Evolutionary conservation across 2,329 filamentous ascomycete genomes (phyloP), one percentile per base, ranked within the genome.

Genomic region (Coniochaeta ligniaria): DNA sequence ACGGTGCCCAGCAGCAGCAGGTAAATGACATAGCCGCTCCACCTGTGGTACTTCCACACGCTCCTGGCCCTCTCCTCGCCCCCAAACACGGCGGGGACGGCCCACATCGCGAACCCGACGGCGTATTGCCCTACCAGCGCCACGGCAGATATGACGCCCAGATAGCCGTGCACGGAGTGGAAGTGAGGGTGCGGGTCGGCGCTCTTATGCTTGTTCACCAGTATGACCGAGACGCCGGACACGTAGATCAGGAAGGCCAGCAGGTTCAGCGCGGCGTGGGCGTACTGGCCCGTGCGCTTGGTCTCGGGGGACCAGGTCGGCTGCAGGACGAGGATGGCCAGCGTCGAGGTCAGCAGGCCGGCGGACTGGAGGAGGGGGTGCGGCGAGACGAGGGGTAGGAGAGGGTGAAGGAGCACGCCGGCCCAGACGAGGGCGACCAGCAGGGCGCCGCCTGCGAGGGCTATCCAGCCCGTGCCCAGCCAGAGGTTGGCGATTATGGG

Each of bases 11-110:
- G 75, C 63, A 94, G 80, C 67, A 96, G 68, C 58, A 88, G 69
- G 59, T 94, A 75, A 61, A 93, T 77, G 8, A 85, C 65, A 71
- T 99, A 98, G 2, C 94, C 95, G 24, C 80, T 82, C 59, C 83
- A 76, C 33, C 94, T 85, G 73, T 98, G 95, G 69, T 93, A 96
- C 75, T 96, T 97, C 81, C 94, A 98, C 47, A 96, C 73, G 26
- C 80, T 80, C 81, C 93, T 96, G 22, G 92, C 94, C 3, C 86
- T 86, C 28, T 91, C 87, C 64, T 88, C 86, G 60, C 91, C 86
- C 6, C 93, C 93, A 68, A 94, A 96, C 1, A 96, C 68, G 0
- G 71, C 70, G 0, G 93, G 93, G 2, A 84, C 78, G 61, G 86
- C 91, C 79, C 89, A 97, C 76, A 95, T 91, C 35, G 91, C 89